phyloP scores from a whole-genome alignment of 2,329 filamentous ascomycete species.

The Talaromyces sp. region DNA sequence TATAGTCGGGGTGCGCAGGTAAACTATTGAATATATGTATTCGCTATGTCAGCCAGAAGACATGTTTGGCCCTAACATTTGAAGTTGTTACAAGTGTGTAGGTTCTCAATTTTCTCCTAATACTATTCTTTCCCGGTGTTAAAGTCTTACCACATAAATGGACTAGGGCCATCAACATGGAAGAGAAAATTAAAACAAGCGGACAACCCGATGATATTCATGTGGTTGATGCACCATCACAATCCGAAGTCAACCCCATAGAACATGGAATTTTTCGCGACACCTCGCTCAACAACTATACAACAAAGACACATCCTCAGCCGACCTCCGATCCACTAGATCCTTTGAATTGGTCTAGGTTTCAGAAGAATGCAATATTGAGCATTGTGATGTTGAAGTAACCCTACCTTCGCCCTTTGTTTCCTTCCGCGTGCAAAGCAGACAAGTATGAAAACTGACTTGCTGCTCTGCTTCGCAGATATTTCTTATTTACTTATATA shows the following conservation, averaged over 20 bases:
- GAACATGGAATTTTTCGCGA: background rate
- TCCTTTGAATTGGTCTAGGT: background rate
- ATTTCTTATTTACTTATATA: constrained; percentile 55
- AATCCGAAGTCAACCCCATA: background rate
- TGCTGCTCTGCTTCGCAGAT: constrained; percentile 25
- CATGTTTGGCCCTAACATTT: background rate
- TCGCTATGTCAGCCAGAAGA: background rate
- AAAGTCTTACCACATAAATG: background rate
- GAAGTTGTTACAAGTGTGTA: background rate
- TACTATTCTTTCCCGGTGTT: background rate
- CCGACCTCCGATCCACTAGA: constrained; percentile 4
- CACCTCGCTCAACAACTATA: background rate
- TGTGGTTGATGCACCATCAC: background rate
- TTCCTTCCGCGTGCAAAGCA: background rate
- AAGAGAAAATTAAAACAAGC: background rate
- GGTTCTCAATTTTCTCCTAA: background rate
- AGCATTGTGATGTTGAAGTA: constrained; percentile 50
- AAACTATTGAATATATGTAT: background rate
- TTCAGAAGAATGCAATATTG: constrained; percentile 45
- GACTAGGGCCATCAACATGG: background rate
- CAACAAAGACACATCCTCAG: constrained; percentile 15
- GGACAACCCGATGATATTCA: background rate
- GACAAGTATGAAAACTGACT: background rate
- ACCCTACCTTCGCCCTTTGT: background rate
- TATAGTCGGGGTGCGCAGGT: background rate